A percentile compares a stretch with the other conserved stretches of the same genome.
phyloP scores from a whole-genome alignment of 306 rosid genomes.

The Prunus armeniaca region DNA sequence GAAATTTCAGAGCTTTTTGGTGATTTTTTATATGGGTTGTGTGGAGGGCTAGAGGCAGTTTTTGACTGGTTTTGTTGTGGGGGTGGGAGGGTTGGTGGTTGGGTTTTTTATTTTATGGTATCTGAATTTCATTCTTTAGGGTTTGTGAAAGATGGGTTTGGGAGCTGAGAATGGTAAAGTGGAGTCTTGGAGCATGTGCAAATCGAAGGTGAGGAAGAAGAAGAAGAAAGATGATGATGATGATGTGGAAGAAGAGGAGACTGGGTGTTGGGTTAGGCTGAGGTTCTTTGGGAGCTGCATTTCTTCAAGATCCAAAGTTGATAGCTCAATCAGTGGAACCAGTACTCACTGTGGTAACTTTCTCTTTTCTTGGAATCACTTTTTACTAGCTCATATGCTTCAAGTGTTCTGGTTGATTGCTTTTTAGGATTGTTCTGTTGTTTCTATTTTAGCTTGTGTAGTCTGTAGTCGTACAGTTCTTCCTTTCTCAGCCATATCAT shows the following conservation, averaged over 20 bases:
- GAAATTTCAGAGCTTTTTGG: slow-evolving; percentile 28
- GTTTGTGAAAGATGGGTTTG: slow-evolving; percentile 61
- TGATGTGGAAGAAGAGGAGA: slow-evolving; percentile 42
- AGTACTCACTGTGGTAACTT: slow-evolving; percentile 76
- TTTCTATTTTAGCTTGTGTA: slow-evolving; percentile 12
- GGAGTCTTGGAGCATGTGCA: slow-evolving; percentile 65
- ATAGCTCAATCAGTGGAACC: slow-evolving; percentile 79
- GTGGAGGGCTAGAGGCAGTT: not conserved
- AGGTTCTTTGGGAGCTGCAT: slow-evolving; percentile 89
- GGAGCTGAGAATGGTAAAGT: slow-evolving; percentile 74
- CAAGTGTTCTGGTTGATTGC: slow-evolving; percentile 9
- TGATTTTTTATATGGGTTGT: slow-evolving; percentile 25
- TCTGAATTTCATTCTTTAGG: slow-evolving; percentile 52
- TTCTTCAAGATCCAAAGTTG: slow-evolving; percentile 99
- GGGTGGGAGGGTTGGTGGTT: slow-evolving; percentile 35
- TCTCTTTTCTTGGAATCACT: slow-evolving; percentile 15
- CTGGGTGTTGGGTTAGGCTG: slow-evolving; percentile 84
- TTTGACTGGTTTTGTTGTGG: slow-evolving; percentile 17
- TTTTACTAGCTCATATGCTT: slow-evolving; percentile 11
- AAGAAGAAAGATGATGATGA: slow-evolving; percentile 39
- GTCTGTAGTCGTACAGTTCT: slow-evolving; percentile 1
- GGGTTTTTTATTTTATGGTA: slow-evolving; percentile 39
- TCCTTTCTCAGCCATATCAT: slow-evolving; percentile 11
- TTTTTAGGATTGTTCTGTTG: slow-evolving; percentile 2
- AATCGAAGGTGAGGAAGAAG: slow-evolving; percentile 65